Base-by-base conservation (phyloP, 805 yeast genomes). In the Metschnikowia picachoensis region DNA sequence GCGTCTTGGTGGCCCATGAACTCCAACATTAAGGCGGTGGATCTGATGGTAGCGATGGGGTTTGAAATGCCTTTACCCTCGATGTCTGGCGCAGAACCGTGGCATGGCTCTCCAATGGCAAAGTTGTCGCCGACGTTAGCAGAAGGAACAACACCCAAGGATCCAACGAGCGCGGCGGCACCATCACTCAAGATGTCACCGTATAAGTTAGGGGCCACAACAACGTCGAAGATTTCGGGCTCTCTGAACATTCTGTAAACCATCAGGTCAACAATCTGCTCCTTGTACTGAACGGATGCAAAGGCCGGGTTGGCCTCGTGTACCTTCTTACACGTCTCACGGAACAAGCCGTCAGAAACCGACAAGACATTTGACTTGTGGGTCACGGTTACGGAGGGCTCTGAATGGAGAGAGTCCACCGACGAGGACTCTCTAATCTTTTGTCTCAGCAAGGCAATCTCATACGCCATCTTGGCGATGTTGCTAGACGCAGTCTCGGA, bases 51-150 rank as follows among this genome's bases (percentile, higher is more conserved):
- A 47, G 99, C 99, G 61, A 94, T 83, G 55, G 99, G 99, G 79
- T 92, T 92, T 43, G 97, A 80, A 59, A 89, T 87, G 60, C 94
- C 94, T 69, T 79, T 83, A 59, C 99, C 99, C 66, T 91, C 96
- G 57, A 94, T 94, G 68, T 94, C 99, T 47, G 99, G 99, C 45
- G 99, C 99, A 46, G 96, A 87, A 51, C 99, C 99, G 72, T 94
- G 99, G 66, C 97, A 91, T 64, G 99, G 99, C 74, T 94, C 99
- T 66, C 99, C 99, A 64, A 94, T 89, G 53, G 95, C 97, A 64
- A 94, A 92, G 65, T 77, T 72, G 65, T 90, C 96, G 61, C 99
- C 99, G 53, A 94, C 99, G 63, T 94, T 94, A 50, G 98, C 98
- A 44, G 95, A 85, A 61, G 99, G 98, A 47, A 94, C 97, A 47